These are phyloP conservation scores for Xylaria castorea DNA, from an alignment of 495 filamentous ascomycete genomes.

Conservation along the genomic window DNA sequence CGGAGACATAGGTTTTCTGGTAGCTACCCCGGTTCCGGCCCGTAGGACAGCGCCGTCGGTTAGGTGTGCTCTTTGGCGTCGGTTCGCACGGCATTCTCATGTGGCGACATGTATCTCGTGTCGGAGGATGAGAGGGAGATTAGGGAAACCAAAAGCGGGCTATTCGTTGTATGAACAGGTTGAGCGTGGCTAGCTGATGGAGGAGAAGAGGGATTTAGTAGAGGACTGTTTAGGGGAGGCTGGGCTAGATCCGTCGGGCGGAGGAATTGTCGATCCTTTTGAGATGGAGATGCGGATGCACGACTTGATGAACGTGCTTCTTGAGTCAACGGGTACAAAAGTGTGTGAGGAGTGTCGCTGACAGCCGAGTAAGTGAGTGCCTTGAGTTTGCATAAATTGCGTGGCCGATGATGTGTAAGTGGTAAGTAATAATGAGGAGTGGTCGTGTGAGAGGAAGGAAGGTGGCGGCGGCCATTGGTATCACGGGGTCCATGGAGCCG, in stretches of 20 bases:
- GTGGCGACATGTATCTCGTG: conserved; percentile 32
- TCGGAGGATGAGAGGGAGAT: conserved; percentile 23
- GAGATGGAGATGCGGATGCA: neutral
- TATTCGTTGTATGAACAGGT: neutral
- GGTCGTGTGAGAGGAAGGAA: neutral
- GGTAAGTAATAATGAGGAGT: neutral
- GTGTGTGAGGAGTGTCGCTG: neutral
- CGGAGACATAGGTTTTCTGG: conserved; percentile 55
- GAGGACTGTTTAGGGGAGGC: conserved; percentile 16
- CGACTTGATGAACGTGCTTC: neutral
- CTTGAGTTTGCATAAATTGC: neutral
- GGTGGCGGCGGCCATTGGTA: neutral
- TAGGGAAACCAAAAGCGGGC: conserved; percentile 3
- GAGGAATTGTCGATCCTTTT: neutral
- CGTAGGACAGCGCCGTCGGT: conserved; percentile 49
- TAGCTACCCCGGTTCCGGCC: conserved; percentile 43
- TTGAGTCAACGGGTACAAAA: neutral
- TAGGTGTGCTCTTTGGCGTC: conserved; percentile 47
- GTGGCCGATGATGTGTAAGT: neutral
- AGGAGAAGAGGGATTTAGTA: conserved; percentile 23
- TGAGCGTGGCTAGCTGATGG: neutral
- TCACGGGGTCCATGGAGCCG: neutral
- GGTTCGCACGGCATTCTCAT: conserved; percentile 39
- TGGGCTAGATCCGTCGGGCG: neutral
- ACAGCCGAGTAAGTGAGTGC: neutral